These are phyloP conservation scores for Corinectria fuckeliana DNA, from an alignment of 2,329 filamentous ascomycete species.

Conservation along the genomic window DNA sequence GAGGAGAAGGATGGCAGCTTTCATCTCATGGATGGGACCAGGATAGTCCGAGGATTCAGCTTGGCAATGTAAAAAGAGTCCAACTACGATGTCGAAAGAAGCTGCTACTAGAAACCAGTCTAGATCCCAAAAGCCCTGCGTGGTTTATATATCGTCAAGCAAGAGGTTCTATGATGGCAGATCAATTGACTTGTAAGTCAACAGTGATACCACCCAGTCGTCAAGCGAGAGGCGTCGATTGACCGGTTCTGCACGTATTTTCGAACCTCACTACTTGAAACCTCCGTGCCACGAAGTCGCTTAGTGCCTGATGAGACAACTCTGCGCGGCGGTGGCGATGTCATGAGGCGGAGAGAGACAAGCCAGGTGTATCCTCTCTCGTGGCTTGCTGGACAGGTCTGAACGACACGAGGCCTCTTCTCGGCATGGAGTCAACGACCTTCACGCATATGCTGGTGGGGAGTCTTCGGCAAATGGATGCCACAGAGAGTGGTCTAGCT, in stretches of 20 bases:
- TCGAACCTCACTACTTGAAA: not conserved
- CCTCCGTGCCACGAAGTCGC: not conserved
- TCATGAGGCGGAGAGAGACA: not conserved
- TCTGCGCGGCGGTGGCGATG: slow-evolving; percentile 4
- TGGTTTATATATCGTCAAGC: slow-evolving; percentile 12
- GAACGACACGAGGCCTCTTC: slow-evolving; percentile 7
- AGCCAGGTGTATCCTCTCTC: not conserved
- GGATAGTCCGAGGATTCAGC: not conserved
- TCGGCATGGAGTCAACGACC: not conserved
- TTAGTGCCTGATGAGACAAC: not conserved
- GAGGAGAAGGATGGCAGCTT: not conserved
- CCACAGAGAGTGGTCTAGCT: not conserved
- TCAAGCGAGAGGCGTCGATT: slow-evolving; percentile 1
- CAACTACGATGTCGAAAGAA: not conserved
- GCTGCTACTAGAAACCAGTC: not conserved
- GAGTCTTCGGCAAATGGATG: slow-evolving; percentile 9
- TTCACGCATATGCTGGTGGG: slow-evolving; percentile 3
- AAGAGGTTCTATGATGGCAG: not conserved
- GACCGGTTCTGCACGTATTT: not conserved
- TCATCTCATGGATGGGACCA: slow-evolving; percentile 6
- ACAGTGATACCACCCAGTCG: not conserved
- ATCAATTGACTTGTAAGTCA: not conserved
- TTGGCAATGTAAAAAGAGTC: not conserved
- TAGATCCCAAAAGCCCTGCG: not conserved
- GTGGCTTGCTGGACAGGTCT: slow-evolving; percentile 3